phyloP scores from a whole-genome alignment of 306 rosid genomes.

The Vicia faba region DNA sequence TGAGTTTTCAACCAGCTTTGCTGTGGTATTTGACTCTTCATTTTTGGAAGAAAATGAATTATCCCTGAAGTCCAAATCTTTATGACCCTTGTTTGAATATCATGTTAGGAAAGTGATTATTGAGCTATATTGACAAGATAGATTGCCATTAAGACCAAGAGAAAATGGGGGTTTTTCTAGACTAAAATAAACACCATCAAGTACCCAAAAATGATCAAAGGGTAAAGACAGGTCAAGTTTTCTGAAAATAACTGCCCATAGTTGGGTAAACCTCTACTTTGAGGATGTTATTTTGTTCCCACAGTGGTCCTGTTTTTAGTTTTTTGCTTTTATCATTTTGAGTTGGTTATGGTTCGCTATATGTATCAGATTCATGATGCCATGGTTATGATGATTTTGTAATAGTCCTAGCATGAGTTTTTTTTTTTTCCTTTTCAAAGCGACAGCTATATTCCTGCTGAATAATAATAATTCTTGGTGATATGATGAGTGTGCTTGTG shows the following conservation, averaged over 20 bases:
- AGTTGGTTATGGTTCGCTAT: constrained; percentile 44
- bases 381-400: constrained; percentile 45
- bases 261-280: constrained; percentile 36
- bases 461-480: constrained; percentile 42
- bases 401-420: constrained; percentile 38
- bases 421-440: constrained; percentile 34
- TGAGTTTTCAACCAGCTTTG: constrained; percentile 26
- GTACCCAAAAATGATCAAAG: constrained; percentile 31
- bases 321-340: constrained; percentile 37
- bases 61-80: constrained; percentile 9
- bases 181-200: constrained; percentile 30
- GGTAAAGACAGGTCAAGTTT: constrained; percentile 32
- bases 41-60: constrained; percentile 15
- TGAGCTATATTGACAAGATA: constrained; percentile 37
- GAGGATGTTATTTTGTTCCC: constrained; percentile 40
- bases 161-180: constrained; percentile 26
- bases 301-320: constrained; percentile 45
- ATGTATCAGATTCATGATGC: constrained; percentile 44
- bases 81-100: constrained; percentile 29
- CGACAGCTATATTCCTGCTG: constrained; percentile 42
- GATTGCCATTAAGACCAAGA: constrained; percentile 33
- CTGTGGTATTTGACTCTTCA: constrained; percentile 21
- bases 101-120: constrained; percentile 41
- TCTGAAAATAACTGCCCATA: constrained; percentile 39
- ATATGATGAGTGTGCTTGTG: constrained; percentile 38